Conservation (phyloP, 2,329 filamentous ascomycete genomes). For the Parasarocladium wereldwijsianum region DNA sequence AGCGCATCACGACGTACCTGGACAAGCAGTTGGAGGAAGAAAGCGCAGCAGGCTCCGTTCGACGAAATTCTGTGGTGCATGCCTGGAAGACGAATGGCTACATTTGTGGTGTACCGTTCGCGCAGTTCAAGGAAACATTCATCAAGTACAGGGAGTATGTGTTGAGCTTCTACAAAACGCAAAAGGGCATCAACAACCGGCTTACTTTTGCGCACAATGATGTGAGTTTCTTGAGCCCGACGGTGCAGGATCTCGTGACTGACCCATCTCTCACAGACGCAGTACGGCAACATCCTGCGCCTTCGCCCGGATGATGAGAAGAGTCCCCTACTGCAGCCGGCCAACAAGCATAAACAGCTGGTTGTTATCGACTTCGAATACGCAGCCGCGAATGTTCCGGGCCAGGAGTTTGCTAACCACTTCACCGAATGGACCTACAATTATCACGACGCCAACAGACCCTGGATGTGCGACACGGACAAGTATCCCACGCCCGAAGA, state of each 20-base stretch:
- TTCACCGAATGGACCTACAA: constrained; percentile 99
- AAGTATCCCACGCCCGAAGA: constrained; percentile 67
- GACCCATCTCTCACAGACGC: constrained; percentile 44
- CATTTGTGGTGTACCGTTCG: constrained; percentile 76
- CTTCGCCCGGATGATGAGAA: constrained; percentile 51
- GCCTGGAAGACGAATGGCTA: constrained; percentile 57
- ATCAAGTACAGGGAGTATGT: constrained; percentile 66
- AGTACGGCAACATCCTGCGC: constrained; percentile 95
- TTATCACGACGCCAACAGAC: constrained; percentile 59
- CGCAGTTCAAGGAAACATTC: constrained; percentile 57
- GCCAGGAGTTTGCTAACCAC: constrained; percentile 91
- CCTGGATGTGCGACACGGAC: constrained; percentile 53
- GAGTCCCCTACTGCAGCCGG: constrained; percentile 74
- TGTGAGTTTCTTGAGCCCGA: constrained; percentile 35
- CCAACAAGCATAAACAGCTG: constrained; percentile 90
- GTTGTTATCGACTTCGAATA: constrained; percentile 99
- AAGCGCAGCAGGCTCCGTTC: constrained; percentile 6
- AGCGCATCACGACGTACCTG: constrained; percentile 39
- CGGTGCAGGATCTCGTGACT: no score
- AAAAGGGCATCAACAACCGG: constrained; percentile 50
- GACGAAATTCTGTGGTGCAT: constrained; percentile 18
- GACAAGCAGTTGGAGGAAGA: constrained; percentile 42
- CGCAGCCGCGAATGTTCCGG: constrained; percentile 72
- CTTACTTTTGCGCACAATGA: constrained; percentile 97
- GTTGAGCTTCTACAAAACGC: constrained; percentile 54